Conservation (phyloP, 352 stramenopile genomes). For the Globisporangium perplexum region DNA sequence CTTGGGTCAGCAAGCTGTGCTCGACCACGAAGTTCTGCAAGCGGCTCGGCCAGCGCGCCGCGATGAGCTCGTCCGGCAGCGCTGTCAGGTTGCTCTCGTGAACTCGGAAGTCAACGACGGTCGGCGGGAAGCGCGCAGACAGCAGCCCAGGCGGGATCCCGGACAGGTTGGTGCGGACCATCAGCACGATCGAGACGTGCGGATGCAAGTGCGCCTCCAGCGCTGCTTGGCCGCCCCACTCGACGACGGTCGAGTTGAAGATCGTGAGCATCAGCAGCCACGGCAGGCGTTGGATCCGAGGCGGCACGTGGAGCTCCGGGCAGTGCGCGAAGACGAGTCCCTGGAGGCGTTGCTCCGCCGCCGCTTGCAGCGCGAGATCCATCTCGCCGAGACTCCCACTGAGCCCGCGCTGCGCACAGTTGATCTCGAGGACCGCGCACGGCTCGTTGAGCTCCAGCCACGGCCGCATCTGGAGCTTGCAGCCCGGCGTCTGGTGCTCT, state of each 20-base stretch:
- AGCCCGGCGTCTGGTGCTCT: not conserved
- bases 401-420: not conserved
- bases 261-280: constrained; percentile 13
- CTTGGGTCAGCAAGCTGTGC: constrained; percentile 2
- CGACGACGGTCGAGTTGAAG: constrained; percentile 9
- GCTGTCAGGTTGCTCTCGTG: constrained; percentile 9
- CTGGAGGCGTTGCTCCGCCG: not conserved
- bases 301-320: not conserved
- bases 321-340: constrained; percentile 5
- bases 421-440: constrained; percentile 3
- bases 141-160: constrained; percentile 9
- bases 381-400: not conserved
- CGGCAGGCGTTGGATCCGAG: constrained; percentile 2
- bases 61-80: constrained; percentile 4
- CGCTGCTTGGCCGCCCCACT: constrained; percentile 3
- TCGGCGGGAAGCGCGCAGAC: constrained; percentile 16
- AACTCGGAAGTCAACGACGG: constrained; percentile 18
- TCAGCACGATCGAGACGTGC: constrained; percentile 1
- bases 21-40: constrained; percentile 5
- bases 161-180: not conserved
- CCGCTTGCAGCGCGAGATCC: not conserved
- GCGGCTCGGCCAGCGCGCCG: not conserved
- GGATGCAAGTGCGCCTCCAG: not conserved
- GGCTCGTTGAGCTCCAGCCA: constrained; percentile 1
- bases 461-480: constrained; percentile 6